phyloP scores from a whole-genome alignment of 108 stramenopile genomes.

The Epipyxis sp. region DNA sequence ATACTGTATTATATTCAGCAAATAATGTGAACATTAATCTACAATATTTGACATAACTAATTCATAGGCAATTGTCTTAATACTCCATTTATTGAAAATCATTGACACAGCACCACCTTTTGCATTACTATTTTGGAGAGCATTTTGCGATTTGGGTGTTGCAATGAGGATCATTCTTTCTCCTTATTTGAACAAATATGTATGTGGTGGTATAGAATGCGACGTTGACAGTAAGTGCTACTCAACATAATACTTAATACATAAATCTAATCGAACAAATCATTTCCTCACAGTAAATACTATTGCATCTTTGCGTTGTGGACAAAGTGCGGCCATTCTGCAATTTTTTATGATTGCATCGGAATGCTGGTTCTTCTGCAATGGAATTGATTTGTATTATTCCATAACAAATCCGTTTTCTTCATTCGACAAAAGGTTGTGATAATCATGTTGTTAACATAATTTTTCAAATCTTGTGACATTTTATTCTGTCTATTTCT shows the following conservation, averaged over 20 bases:
- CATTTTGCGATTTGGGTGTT: conserved; percentile 11
- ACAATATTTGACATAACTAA: no score
- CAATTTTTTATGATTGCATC: conserved; percentile 13
- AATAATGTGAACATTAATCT: no score
- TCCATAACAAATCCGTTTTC: conserved; percentile 12
- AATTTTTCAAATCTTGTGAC: no score
- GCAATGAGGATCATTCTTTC: not conserved
- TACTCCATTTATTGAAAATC: no score
- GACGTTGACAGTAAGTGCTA: not conserved
- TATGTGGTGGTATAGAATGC: not conserved
- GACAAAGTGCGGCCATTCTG: not conserved
- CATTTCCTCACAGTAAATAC: not conserved
- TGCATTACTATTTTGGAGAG: conserved; percentile 5
- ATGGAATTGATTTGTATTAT: not conserved
- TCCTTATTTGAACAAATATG: not conserved
- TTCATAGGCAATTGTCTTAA: no score
- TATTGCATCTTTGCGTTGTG: not conserved
- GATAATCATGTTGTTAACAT: no score
- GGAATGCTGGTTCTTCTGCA: conserved; percentile 19
- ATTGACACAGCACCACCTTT: no score
- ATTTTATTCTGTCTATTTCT: no score
- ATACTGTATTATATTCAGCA: no score
- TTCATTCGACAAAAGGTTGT: not conserved
- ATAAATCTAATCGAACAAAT: not conserved
- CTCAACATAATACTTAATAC: not conserved